A percentile compares a stretch with the other conserved stretches of the same genome.
These are phyloP conservation scores for Meyerozyma guilliermondii DNA, from an alignment of 1,139 yeast species.

Conservation along the genomic window DNA sequence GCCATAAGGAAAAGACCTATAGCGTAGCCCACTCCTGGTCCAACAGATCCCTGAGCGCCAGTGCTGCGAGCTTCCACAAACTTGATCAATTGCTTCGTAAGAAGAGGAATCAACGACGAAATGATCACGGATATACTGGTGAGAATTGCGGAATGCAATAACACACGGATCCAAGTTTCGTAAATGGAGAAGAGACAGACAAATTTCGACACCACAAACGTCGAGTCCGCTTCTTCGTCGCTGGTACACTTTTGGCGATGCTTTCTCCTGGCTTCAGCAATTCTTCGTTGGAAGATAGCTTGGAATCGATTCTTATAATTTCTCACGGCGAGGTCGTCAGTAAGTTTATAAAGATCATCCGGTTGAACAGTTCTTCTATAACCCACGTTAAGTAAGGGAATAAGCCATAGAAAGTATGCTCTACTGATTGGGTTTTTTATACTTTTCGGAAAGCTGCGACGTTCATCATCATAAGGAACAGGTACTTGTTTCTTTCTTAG, in stretches of 20 bases:
- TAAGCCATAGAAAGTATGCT: conserved; percentile 48
- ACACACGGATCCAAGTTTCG: conserved; percentile 50
- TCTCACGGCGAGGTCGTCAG: conserved; percentile 49
- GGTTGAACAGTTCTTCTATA: conserved; percentile 63
- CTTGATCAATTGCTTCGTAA: conserved; percentile 36
- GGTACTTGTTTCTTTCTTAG: background rate
- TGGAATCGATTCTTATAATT: conserved; percentile 28
- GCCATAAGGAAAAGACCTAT: conserved; percentile 24
- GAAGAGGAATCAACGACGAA: conserved; percentile 36
- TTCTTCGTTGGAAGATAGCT: conserved; percentile 29
- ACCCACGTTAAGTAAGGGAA: conserved; percentile 56
- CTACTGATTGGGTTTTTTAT: background rate
- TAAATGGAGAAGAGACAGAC: conserved; percentile 34
- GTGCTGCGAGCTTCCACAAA: conserved; percentile 32
- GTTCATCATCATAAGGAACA: background rate
- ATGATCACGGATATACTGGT: conserved; percentile 16
- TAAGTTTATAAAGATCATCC: conserved; percentile 54
- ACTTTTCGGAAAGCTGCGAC: background rate
- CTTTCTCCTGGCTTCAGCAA: conserved; percentile 19
- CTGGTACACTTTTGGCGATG: conserved; percentile 16
- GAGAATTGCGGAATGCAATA: conserved; percentile 34
- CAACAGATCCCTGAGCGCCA: conserved; percentile 15
- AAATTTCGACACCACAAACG: conserved; percentile 16
- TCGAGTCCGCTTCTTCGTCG: background rate
- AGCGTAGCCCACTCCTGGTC: conserved; percentile 35